Evolutionary conservation across 495 filamentous ascomycete species (phyloP).

Genomic region (Penicillium flavigenum): DNA sequence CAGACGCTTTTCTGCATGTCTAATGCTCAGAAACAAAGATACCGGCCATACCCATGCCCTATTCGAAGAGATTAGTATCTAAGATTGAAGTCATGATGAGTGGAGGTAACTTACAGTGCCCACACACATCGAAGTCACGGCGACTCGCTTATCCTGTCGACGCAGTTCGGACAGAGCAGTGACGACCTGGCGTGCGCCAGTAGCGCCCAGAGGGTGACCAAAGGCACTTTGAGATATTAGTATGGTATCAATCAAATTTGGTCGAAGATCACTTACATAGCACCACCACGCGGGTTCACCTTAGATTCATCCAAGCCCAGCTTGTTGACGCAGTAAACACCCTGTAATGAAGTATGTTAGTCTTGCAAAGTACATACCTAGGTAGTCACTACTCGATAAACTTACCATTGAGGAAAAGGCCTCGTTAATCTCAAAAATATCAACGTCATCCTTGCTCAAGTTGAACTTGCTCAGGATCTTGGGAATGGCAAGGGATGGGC

Average conservation of each 20-base stretch:
- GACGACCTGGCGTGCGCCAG: slow-evolving; percentile 76
- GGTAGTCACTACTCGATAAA: background rate
- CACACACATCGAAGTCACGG: slow-evolving; percentile 85
- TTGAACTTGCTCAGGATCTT: slow-evolving; percentile 82
- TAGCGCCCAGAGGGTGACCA: slow-evolving; percentile 78
- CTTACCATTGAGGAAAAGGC: slow-evolving; percentile 91
- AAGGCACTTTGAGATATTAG: slow-evolving; percentile 52
- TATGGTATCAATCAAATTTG: background rate
- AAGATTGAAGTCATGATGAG: background rate
- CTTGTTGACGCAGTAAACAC: slow-evolving; percentile 81
- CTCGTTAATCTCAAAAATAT: slow-evolving; percentile 94
- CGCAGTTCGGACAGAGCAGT: slow-evolving; percentile 80
- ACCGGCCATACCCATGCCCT: slow-evolving; percentile 58
- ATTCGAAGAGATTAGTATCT: slow-evolving; percentile 13
- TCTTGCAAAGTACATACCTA: background rate
- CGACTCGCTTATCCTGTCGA: slow-evolving; percentile 72
- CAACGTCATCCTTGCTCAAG: slow-evolving; percentile 75
- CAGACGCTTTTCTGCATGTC: background rate
- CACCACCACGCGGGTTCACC: slow-evolving; percentile 86
- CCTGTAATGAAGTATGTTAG: slow-evolving; percentile 26
- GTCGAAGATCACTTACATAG: slow-evolving; percentile 47
- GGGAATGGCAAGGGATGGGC: slow-evolving; percentile 86
- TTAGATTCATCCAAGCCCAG: slow-evolving; percentile 76
- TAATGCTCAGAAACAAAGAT: slow-evolving; percentile 55
- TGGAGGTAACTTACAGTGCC: slow-evolving; percentile 56